Conservation (phyloP, 441 rosid genomes). For the Mallotus japonicus region DNA sequence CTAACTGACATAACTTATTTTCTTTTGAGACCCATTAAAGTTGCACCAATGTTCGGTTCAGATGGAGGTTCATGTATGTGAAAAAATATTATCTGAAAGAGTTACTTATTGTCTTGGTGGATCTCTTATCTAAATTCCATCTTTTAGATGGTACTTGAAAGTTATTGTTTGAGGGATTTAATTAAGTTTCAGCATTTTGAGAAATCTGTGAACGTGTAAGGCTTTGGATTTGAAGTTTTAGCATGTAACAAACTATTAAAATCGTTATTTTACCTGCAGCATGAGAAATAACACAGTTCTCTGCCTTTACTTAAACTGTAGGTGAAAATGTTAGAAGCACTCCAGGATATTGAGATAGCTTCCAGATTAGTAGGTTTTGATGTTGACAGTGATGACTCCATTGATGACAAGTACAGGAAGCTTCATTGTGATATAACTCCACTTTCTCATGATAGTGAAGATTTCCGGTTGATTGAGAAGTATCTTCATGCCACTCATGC, state of each 20-base stretch:
- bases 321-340: conserved; percentile 99
- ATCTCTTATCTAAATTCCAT: background rate
- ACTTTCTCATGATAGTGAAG: conserved; percentile 84
- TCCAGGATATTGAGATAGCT: conserved; percentile 97
- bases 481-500: conserved; percentile 89
- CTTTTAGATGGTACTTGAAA: background rate
- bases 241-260: background rate
- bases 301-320: conserved; percentile 30
- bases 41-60: too few relatives aligned
- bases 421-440: conserved; percentile 64
- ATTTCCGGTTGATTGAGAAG: conserved; percentile 67
- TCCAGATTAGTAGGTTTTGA: conserved; percentile 97
- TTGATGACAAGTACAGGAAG: conserved; percentile 83
- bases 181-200: background rate
- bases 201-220: background rate
- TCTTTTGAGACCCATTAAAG: too few relatives aligned
- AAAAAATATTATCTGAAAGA: too few relatives aligned
- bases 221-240: background rate
- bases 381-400: conserved; percentile 64
- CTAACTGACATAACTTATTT: background rate
- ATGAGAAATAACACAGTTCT: conserved; percentile 15
- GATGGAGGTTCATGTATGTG: too few relatives aligned
- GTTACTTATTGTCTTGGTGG: too few relatives aligned
- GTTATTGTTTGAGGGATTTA: background rate
- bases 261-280: background rate